phyloP scores from a whole-genome alignment of 768 basidiomycete genomes.

The Naganishia friedmannii region DNA sequence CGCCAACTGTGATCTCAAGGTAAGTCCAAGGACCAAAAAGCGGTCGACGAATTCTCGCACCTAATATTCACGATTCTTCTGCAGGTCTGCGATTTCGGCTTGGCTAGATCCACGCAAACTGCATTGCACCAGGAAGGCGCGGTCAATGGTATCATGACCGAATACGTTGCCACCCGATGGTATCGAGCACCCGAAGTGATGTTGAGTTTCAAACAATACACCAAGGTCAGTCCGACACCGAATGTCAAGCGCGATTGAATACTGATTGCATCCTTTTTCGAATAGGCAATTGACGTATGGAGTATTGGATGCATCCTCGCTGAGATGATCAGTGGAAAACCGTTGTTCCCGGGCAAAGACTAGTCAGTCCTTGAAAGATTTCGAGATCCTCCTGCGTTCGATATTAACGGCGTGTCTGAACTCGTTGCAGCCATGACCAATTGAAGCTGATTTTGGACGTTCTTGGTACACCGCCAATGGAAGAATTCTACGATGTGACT shows the following conservation, averaged over 20 bases:
- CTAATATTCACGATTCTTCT: slow-evolving; percentile 36
- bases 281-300: slow-evolving; percentile 53
- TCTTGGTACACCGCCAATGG: slow-evolving; percentile 91
- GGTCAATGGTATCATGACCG: slow-evolving; percentile 50
- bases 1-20: slow-evolving; percentile 94
- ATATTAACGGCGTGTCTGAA: neutral
- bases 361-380: slow-evolving; percentile 56
- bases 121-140: slow-evolving; percentile 34
- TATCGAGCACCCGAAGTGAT: slow-evolving; percentile 71
- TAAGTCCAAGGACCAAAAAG: slow-evolving; percentile 45
- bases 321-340: slow-evolving; percentile 96
- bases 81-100: slow-evolving; percentile 57
- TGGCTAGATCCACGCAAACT: slow-evolving; percentile 57
- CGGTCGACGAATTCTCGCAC: no score
- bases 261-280: neutral
- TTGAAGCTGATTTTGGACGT: slow-evolving; percentile 92
- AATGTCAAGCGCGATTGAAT: neutral
- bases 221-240: slow-evolving; percentile 59
- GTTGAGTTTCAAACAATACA: slow-evolving; percentile 98
- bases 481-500: slow-evolving; percentile 97
- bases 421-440: slow-evolving; percentile 79
- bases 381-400: neutral
- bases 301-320: slow-evolving; percentile 59
- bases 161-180: slow-evolving; percentile 84
- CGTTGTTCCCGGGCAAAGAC: slow-evolving; percentile 90